Evolutionary conservation across 2,329 filamentous ascomycete genomes (phyloP), one percentile per base, ranked within the genome.

Genomic region (Hypoxylon sp.): DNA sequence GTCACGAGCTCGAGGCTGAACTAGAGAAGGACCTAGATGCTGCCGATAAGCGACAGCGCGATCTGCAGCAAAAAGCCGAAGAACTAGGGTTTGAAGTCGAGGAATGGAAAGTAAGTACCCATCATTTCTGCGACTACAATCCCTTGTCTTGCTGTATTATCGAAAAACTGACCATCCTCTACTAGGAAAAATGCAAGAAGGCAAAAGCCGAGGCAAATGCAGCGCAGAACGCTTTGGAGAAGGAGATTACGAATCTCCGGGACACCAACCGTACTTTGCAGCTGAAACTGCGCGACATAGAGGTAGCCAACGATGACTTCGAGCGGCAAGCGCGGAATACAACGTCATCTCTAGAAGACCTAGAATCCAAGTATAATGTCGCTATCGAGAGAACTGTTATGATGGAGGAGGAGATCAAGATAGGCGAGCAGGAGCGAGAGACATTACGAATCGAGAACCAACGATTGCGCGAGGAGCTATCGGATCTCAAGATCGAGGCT

Each of bases 271-370:
- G 96, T 72, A 90, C 91, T 3, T 82, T 98, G 68, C 92, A 96
- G 76, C 85, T 97, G 70, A 93, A 88, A 80, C 84, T 99, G 64
- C 91, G 96, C 73, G 96, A 99, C 80, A 97, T 95, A 74, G 96
- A 99, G 81, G 96, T 99, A 61, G 94, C 93, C 79, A 99, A 98
- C 82, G 96, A 99, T 84, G 96, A 99, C 81, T 98, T 95, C 78
- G 96, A 99, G 84, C 91, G 94, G 72, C 95, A 98, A 83, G 95
- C 96, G 73, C 91, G 96, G 74, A 96, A 98, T 81, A 98, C 95
- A 29, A 94, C 94, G 37, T 98, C 94, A 48, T 98, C 95, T 55
- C 88, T 98, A 69, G 96, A 99, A 82, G 96, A 99, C 78, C 86
- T 99, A 80, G 96, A 99, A 82, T 95, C 92, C 70, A 99, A 98